Base-by-base conservation (phyloP, 768 basidiomycete genomes). In the Plicaturopsis crispa region DNA sequence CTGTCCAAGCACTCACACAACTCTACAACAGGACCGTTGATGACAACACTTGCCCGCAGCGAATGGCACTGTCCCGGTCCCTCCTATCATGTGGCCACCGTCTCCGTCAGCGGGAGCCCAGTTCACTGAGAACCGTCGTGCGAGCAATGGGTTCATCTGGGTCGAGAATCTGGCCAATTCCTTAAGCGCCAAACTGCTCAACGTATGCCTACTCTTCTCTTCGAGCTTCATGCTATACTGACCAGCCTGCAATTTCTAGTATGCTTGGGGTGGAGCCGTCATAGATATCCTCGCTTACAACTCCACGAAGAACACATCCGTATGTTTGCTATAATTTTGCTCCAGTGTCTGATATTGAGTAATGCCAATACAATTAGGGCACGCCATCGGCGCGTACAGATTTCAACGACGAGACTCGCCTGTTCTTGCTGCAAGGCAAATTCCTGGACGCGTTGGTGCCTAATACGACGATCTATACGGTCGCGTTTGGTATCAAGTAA, bases 221-320 rank as follows among this genome's bases (percentile, higher is more conserved):
- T 26, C 21, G 10, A 12, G 21, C 24, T 7, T 21, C 16, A 24
- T 36, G 6, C 30, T 31, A 11, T 14, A 4, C 16, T 20, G 36
- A 14, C 38, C 10, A 11, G 13, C 21, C n/a, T n/a, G n/a, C n/a
- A n/a, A n/a, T n/a, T n/a, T n/a, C n/a, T 13, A 60, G 59, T 58
- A 61, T 20, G 55, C 59, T 8, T 59, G 57, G 56, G 59, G 58
- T 22, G 59, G 58, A 10, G 59, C 59, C 16, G 41, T 61, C 10
- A 59, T 60, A 33, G 51, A 61, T 38, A 58, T 57, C 40, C 55
- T 54, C 36, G 59, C 55, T 1, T 61, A 54, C 44, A 61, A 60
- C 34, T 56, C 56, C 12, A 61, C 59, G 11, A 19, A 33, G 10
- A 61, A 58, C 31, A 31, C 33, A 36, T 53, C 58, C 17, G 54